Evolutionary conservation across 2,329 filamentous ascomycete species (phyloP), one percentile per base, ranked within the genome.

Genomic region (Neurospora crassa): DNA sequence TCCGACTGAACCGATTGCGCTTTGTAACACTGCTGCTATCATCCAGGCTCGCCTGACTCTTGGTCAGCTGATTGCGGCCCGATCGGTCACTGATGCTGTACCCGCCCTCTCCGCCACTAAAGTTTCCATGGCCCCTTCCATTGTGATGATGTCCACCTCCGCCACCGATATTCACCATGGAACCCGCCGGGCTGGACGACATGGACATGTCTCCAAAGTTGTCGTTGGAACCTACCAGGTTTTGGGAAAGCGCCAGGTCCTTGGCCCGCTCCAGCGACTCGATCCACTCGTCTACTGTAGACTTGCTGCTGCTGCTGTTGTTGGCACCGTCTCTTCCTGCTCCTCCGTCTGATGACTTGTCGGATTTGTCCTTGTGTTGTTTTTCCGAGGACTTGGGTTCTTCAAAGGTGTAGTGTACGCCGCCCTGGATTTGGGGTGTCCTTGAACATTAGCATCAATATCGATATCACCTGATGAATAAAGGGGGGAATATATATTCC

Each of bases 341-440:
- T 16, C 14, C 53, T 29, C 14, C 53, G 18, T 7, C 53, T 63
- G 29, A 63, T n/a, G 29, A 63, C 5, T 63, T 53, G 47, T 53
- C 47, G 20, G 47, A 29, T 53, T 53, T 63, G 24, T 63, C 53
- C n/a, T 18, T 63, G 10, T 63, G 85, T 73, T 84, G 85, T 84
- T 87, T 85, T 76, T 79, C 77, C 71, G 90, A 89, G 20, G 90
- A 87, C 79, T 96, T 97, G n/a, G 90, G 86, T 77, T 98, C 94
- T 82, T 99, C 96, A 78, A 99, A 99, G 16, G 92, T 92, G 79
- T 92, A 96, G 77, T 96, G 94, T 78, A 94, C 92, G 72, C 97
- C 94, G 75, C 89, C 89, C 95, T 97, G 72, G 53, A 63, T 63
- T 63, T 16, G 53, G 53, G 16, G 24, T n/a, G 7, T 20, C 43